Evolutionary conservation across 768 basidiomycete genomes (phyloP), one percentile per base, ranked within the genome.

Genomic region (Gelatoporia subvermispora): DNA sequence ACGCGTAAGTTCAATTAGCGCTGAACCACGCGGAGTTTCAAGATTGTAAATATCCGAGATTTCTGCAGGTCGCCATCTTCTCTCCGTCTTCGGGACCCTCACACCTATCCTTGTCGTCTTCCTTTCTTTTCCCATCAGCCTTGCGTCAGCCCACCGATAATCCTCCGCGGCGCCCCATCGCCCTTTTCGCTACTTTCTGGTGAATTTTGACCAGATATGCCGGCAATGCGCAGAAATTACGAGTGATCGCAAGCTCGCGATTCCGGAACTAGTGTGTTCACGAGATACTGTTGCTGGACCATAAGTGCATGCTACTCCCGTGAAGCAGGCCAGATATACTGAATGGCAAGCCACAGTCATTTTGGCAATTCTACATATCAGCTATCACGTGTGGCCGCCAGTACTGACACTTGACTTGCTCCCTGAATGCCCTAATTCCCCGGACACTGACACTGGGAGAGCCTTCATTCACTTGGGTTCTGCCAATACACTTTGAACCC

Each of bases 1-100:
- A 55, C 60, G 60, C 60, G 60, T 61, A 55, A 61, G 57, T 57
- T 57, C 56, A 44, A 25, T 37, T n/a, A 28, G 53, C 43, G 40
- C 47, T 43, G 46, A 36, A 11, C 13, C 37, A 44, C 43, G 53
- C 58, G 58, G 60, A 58, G 57, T 61, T 57, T 52, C 25, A 61
- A 57, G 51, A 45, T 51, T 49, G 53, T 38, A 52, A 44, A 50
- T 47, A 35, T 45, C 60, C 60, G 60, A 61, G 60, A 57, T 59
- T 61, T 59, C 58, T 49, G 55, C 54, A 20, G 28, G 18, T 43
- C 48, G 25, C 22, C 49, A 39, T 51, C 44, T 34, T 37, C 45
- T 49, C 31, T 36, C 47, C 42, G 11, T 21, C 28, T 37, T 42
- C 37, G 49, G n/a, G 24, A 46, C 39, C 37, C 35, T 43, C 45